Conservation (phyloP, 129 eudicot genomes). For the Daucus carota region DH1_v3.0 NC_030382.2:49692501-49693000, state of each 20-base stretch:
- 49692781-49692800: conserved; percentile 68
- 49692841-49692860: conserved; percentile 69
- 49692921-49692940: background rate
- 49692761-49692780: conserved; percentile 91
- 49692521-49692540: conserved; percentile 61
- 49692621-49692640: conserved; percentile 38
- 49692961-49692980: background rate
- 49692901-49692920: conserved; percentile 69
- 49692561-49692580: conserved; percentile 36
- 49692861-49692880: conserved; percentile 92
- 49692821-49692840: conserved; percentile 53
- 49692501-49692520: conserved; percentile 74
- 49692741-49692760: background rate
- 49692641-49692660: conserved; percentile 84
- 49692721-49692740: background rate
- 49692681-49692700: background rate
- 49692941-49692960: background rate
- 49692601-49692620: conserved; percentile 45
- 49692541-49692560: conserved; percentile 50
- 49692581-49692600: conserved; percentile 46
- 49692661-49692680: background rate
- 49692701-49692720: background rate
- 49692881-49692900: conserved; percentile 69
- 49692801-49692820: conserved; percentile 34
- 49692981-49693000: background rate